These are phyloP conservation scores for Patellifolia procumbens DNA, from an alignment of 179 eudicot species.

Conservation along the genomic window DNA sequence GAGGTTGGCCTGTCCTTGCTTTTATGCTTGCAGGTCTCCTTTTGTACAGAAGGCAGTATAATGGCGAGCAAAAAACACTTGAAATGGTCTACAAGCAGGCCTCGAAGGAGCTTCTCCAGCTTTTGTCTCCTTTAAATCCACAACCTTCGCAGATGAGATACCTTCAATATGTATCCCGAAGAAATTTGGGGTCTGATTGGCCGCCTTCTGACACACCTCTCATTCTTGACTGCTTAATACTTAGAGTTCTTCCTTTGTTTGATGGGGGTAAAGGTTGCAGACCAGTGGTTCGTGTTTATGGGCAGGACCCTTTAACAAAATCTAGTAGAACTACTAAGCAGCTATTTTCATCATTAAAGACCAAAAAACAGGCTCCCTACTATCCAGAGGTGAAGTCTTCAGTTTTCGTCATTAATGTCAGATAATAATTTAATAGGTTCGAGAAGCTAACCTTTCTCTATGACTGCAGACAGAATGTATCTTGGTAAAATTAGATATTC, in stretches of 20 bases:
- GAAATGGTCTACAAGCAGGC: constrained; percentile 98
- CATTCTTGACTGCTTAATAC: constrained; percentile 74
- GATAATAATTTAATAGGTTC: constrained; percentile 2
- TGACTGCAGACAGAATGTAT: constrained; percentile 80
- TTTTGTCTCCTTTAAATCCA: constrained; percentile 80
- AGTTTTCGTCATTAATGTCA: neutral
- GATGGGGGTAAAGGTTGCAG: constrained; percentile 81
- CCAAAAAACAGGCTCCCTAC: constrained; percentile 51
- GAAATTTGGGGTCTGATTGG: constrained; percentile 70
- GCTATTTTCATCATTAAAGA: constrained; percentile 65
- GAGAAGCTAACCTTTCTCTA: constrained; percentile 26
- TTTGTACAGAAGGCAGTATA: constrained; percentile 78
- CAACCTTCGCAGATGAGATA: constrained; percentile 92
- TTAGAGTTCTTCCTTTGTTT: constrained; percentile 68
- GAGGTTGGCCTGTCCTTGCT: constrained; percentile 97
- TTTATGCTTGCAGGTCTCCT: constrained; percentile 98
- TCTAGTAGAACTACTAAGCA: constrained; percentile 70
- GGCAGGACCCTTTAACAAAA: constrained; percentile 68
- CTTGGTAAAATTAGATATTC: constrained; percentile 70
- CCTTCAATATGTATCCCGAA: constrained; percentile 84
- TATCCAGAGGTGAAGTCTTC: constrained; percentile 60
- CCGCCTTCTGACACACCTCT: constrained; percentile 76
- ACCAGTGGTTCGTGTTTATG: constrained; percentile 83
- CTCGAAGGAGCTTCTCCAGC: constrained; percentile 81
- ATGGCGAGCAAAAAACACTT: constrained; percentile 85